phyloP scores from a whole-genome alignment of 2,329 filamentous ascomycete species.

The Diaporthe australafricana region DNA sequence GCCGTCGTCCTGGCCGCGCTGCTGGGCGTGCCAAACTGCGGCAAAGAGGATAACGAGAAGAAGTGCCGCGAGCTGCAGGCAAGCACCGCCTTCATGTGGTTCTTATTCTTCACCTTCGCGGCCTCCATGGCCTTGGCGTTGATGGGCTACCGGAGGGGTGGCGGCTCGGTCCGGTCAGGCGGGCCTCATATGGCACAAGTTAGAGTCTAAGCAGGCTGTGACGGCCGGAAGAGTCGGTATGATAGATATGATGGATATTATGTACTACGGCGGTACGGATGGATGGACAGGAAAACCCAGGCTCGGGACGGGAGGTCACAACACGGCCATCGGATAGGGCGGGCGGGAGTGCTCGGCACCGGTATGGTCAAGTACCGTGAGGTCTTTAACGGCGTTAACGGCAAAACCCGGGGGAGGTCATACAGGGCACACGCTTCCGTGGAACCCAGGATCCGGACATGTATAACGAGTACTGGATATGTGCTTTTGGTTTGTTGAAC shows the following conservation, averaged over 20 bases:
- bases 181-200: conserved; percentile 69
- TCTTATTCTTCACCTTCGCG: conserved; percentile 74
- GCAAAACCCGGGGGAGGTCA: neutral
- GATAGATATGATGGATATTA: conserved; percentile 13
- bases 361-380: neutral
- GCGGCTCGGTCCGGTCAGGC: conserved; percentile 55
- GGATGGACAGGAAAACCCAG: neutral
- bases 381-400: conserved; percentile 13
- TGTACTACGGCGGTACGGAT: neutral
- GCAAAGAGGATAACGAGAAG: conserved; percentile 65
- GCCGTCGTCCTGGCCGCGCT: conserved; percentile 78
- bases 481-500: neutral
- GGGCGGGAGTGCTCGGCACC: neutral
- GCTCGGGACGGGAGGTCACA: neutral
- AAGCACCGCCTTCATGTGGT: conserved; percentile 81
- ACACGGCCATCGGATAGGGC: neutral
- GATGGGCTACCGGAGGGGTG: conserved; percentile 62
- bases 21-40: conserved; percentile 76
- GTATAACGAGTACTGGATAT: conserved; percentile 31
- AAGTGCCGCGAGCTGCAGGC: conserved; percentile 83
- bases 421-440: neutral
- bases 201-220: conserved; percentile 52
- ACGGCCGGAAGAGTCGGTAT: neutral
- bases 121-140: conserved; percentile 68
- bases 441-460: neutral